These are phyloP conservation scores for Lecanicillium sp. DNA, from an alignment of 2,329 filamentous ascomycete species.

Conservation along the genomic window DNA sequence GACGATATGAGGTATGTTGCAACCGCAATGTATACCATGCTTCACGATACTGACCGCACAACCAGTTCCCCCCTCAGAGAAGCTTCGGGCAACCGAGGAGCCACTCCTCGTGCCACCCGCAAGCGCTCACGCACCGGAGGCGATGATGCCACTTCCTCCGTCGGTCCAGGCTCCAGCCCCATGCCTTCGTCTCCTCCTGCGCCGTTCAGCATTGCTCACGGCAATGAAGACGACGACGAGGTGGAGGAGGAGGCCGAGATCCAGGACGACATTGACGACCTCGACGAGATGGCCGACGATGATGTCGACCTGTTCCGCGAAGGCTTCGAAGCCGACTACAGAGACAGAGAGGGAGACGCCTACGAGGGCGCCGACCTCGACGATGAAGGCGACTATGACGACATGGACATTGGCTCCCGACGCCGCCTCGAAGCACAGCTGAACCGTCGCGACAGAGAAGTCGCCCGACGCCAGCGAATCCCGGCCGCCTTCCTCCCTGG, in stretches of 20 bases:
- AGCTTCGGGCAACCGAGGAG: constrained; percentile 74
- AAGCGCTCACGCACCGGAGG: constrained; percentile 48
- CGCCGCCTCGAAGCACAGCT: constrained; percentile 66
- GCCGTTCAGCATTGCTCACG: constrained; percentile 54
- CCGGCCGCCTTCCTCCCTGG: constrained; percentile 69
- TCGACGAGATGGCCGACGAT: constrained; percentile 76
- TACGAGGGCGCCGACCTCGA: constrained; percentile 70
- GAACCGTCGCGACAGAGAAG: constrained; percentile 65
- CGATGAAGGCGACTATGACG: constrained; percentile 68
- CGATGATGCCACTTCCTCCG: constrained; percentile 44
- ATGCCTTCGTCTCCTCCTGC: constrained; percentile 60
- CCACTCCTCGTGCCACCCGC: constrained; percentile 41
- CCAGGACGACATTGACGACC: constrained; percentile 66
- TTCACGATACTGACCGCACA: neutral
- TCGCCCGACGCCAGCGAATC: constrained; percentile 57
- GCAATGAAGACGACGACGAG: constrained; percentile 63
- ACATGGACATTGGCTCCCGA: constrained; percentile 58
- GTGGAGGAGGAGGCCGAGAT: constrained; percentile 64
- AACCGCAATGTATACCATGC: neutral
- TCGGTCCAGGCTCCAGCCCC: constrained; percentile 48
- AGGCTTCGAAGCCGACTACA: constrained; percentile 66
- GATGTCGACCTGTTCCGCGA: constrained; percentile 72
- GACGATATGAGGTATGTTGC: constrained; percentile 7
- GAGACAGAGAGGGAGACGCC: constrained; percentile 54
- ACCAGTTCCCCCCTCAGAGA: constrained; percentile 73